These are phyloP conservation scores for Inonotus hispidus DNA, from an alignment of 1,284 basidiomycete species.

Conservation along the genomic window DNA sequence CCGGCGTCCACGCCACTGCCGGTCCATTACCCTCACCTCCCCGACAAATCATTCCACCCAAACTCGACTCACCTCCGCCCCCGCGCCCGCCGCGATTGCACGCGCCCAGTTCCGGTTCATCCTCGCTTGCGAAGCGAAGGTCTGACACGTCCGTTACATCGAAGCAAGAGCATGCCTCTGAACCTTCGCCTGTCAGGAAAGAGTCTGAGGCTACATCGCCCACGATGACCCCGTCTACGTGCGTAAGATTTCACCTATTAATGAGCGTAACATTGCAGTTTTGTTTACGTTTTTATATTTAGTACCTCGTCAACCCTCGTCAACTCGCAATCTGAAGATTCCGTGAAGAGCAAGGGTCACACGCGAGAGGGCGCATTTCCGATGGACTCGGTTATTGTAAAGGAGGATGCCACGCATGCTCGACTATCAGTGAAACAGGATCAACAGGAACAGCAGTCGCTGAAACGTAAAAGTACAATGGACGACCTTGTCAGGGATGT, in stretches of 20 bases:
- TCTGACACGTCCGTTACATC: constrained; percentile 9
- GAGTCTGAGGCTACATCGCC: not conserved
- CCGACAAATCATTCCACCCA: constrained; percentile 38
- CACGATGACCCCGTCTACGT: constrained; percentile 12
- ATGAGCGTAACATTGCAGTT: not conserved
- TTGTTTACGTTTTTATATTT: not conserved
- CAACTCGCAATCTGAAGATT: constrained; percentile 16
- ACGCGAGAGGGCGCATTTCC: constrained; percentile 64
- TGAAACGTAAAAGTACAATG: constrained; percentile 23
- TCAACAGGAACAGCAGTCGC: not conserved
- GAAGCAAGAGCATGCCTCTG: not conserved
- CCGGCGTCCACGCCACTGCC: constrained; percentile 62
- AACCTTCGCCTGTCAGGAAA: not conserved
- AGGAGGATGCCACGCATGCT: constrained; percentile 27
- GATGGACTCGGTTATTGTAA: constrained; percentile 36
- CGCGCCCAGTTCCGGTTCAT: constrained; percentile 9
- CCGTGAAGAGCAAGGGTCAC: constrained; percentile 36
- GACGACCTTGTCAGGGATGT: constrained; percentile 32
- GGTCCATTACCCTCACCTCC: constrained; percentile 68
- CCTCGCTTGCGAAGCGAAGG: constrained; percentile 9
- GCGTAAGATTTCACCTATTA: not conserved
- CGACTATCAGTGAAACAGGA: constrained; percentile 16
- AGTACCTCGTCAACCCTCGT: constrained; percentile 14
- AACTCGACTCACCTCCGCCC: constrained; percentile 21
- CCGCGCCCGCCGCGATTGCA: constrained; percentile 18